Conservation (phyloP, 352 stramenopile species). For the Globisporangium solare region DNA sequence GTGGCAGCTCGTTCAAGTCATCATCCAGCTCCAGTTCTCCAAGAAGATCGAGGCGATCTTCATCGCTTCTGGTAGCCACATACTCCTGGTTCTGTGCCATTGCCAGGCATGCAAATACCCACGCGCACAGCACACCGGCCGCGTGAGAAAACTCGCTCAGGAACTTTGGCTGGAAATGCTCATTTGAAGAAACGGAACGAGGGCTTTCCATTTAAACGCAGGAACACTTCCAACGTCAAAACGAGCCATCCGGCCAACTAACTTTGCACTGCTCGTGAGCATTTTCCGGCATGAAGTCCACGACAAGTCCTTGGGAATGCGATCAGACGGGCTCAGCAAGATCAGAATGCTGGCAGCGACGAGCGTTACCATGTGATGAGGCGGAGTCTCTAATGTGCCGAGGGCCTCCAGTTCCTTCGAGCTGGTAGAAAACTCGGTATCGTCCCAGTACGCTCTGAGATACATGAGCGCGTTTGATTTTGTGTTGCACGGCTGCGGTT, state of each 20-base stretch:
- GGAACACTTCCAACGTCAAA: conserved; percentile 39
- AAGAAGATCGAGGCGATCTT: conserved; percentile 46
- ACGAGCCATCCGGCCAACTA: conserved; percentile 42
- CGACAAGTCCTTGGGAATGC: conserved; percentile 65
- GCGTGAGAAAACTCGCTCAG: conserved; percentile 44
- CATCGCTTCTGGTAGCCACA: conserved; percentile 24
- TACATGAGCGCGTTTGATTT: conserved; percentile 4
- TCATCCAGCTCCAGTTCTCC: conserved; percentile 57
- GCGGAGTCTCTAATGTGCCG: conserved; percentile 30
- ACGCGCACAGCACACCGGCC: conserved; percentile 57
- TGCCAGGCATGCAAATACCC: conserved; percentile 45
- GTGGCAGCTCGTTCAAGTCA: conserved; percentile 17
- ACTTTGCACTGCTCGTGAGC: conserved; percentile 35
- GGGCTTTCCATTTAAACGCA: conserved; percentile 70
- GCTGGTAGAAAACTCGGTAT: conserved; percentile 33
- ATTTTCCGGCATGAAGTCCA: conserved; percentile 67
- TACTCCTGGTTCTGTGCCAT: conserved; percentile 32
- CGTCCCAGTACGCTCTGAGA: conserved; percentile 27
- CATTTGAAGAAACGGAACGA: conserved; percentile 70
- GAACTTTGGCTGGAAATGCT: conserved; percentile 64
- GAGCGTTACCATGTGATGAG: conserved; percentile 59
- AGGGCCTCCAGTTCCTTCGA: conserved; percentile 47
- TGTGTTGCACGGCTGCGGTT: conserved; percentile 10
- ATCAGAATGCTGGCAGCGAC: conserved; percentile 63
- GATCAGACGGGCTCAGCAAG: conserved; percentile 60